A percentile compares a stretch with the other conserved stretches of the same genome.
phyloP scores from a whole-genome alignment of 2,329 filamentous ascomycete species.

The Verticillium dahliae region DNA sequence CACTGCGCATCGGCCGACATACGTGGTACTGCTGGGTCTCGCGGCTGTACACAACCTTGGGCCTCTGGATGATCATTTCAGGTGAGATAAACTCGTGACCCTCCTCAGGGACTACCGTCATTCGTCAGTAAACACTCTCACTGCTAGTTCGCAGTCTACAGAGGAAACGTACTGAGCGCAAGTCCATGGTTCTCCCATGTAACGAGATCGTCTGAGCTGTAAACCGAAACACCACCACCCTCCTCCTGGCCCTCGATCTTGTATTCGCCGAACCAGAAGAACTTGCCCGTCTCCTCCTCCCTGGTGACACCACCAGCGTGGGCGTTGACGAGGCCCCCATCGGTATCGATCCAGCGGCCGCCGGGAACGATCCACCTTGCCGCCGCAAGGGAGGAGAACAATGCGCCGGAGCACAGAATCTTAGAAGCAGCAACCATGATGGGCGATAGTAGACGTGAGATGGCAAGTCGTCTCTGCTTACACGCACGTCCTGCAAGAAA shows the following conservation, averaged over 20 bases:
- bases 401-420: conserved; percentile 4
- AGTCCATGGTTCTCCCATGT: conserved; percentile 53
- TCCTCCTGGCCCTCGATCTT: conserved; percentile 52
- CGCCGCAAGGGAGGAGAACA: conserved; percentile 12
- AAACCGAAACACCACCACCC: conserved; percentile 54
- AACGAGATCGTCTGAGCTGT: conserved; percentile 53
- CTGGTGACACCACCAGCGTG: conserved; percentile 52
- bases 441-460: not conserved
- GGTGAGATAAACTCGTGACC: conserved; percentile 49
- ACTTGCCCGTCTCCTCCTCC: conserved; percentile 45
- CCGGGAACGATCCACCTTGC: conserved; percentile 56
- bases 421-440: conserved; percentile 9
- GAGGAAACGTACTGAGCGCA: conserved; percentile 37
- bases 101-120: conserved; percentile 15
- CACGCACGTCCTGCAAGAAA: not conserved
- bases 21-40: conserved; percentile 49
- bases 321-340: conserved; percentile 53
- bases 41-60: conserved; percentile 55
- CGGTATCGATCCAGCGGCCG: conserved; percentile 52
- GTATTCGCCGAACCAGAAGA: conserved; percentile 58
- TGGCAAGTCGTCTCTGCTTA: not conserved
- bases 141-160: not conserved
- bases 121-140: not conserved
- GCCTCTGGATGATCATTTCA: conserved; percentile 52
- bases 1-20: conserved; percentile 10